Percentiles rank a stretch among this genome's conserved stretches.
These are phyloP conservation scores for Rhytidiadelphus loreus DNA, from an alignment of 225 moss, liverwort and hornwort genomes.

Conservation along the genomic window DNA sequence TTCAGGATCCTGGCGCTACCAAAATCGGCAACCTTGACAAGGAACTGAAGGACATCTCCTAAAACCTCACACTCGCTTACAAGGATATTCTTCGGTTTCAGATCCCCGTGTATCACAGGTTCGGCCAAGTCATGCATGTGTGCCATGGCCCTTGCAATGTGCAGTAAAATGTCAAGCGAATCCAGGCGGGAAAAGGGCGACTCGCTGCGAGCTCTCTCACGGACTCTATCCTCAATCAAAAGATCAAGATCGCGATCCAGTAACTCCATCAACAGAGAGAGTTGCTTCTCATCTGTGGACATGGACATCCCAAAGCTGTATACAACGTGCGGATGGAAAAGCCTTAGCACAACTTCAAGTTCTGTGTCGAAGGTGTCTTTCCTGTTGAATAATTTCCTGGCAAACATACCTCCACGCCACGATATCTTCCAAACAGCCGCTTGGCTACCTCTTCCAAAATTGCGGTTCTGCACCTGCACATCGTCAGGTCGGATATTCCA, in stretches of 20 bases:
- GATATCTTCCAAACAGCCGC: neutral
- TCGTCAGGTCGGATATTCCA: neutral
- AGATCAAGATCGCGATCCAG: neutral
- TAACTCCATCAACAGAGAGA: neutral
- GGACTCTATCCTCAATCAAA: neutral
- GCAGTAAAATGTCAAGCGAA: slow-evolving; percentile 8
- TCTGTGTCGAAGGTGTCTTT: neutral
- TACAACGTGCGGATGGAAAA: neutral
- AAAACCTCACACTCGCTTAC: slow-evolving; percentile 1
- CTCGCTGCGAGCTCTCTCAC: neutral
- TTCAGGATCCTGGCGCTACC: neutral
- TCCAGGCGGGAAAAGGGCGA: neutral
- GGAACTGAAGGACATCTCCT: neutral
- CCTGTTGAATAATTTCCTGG: neutral
- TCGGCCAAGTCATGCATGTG: neutral
- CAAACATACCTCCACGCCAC: slow-evolving; percentile 10
- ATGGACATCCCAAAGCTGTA: neutral
- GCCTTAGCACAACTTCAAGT: neutral
- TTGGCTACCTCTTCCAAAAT: neutral
- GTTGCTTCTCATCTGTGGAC: neutral
- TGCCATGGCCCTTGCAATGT: slow-evolving; percentile 4
- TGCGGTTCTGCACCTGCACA: neutral
- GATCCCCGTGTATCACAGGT: slow-evolving; percentile 13
- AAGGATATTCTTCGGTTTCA: neutral
- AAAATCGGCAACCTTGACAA: slow-evolving; percentile 24